Conservation (phyloP, 1,139 yeast genomes). For the Protomyces inouyei region DNA sequence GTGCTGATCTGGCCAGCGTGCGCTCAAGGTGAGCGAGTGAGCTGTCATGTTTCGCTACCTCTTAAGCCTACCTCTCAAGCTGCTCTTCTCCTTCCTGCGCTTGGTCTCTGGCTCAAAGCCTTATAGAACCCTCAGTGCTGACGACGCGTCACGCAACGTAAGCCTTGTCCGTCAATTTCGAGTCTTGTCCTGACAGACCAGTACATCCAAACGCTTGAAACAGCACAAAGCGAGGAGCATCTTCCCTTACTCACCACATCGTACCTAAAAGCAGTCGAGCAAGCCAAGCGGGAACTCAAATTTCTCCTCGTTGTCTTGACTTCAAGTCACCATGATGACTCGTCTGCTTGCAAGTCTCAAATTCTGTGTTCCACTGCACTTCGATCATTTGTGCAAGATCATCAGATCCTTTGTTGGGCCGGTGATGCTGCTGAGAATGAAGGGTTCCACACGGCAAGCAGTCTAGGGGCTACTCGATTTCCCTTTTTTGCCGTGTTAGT, state of each 20-base stretch:
- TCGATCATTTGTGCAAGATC: constrained; percentile 45
- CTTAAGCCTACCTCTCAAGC: constrained; percentile 5
- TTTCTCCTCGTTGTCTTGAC: constrained; percentile 72
- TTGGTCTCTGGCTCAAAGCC: background rate
- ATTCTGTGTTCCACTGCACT: constrained; percentile 48
- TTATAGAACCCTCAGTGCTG: background rate
- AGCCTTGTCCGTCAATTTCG: background rate
- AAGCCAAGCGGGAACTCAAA: constrained; percentile 53
- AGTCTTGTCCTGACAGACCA: background rate
- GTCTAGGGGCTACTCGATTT: constrained; percentile 64
- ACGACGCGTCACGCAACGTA: constrained; percentile 9
- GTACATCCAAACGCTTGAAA: constrained; percentile 7
- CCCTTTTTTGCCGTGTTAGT: constrained; percentile 75
- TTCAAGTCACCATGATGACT: constrained; percentile 65
- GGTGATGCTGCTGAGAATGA: constrained; percentile 78
- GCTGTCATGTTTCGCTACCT: constrained; percentile 15
- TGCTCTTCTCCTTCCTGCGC: constrained; percentile 3
- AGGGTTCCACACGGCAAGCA: constrained; percentile 76
- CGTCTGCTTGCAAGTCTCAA: constrained; percentile 54
- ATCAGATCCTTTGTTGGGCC: constrained; percentile 70
- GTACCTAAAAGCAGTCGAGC: constrained; percentile 31
- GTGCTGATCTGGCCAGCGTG: background rate
- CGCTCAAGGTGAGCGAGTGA: too few relatives aligned
- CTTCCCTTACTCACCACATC: constrained; percentile 48
- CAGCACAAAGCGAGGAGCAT: constrained; percentile 16